phyloP scores from a whole-genome alignment of 306 rosid genomes.

The Cicer judaicum region DNA sequence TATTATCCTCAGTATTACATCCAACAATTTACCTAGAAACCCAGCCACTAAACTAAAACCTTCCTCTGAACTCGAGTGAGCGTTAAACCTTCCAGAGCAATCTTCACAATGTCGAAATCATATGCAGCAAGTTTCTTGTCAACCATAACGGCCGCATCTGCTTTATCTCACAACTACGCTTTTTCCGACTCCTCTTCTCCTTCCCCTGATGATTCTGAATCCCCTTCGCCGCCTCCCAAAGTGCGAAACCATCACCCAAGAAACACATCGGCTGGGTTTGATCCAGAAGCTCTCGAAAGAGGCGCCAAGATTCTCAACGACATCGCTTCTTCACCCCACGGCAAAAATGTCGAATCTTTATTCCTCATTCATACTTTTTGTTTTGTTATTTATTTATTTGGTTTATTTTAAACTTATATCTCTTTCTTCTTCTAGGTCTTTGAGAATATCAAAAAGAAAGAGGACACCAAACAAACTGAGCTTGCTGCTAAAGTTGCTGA shows the following conservation, averaged over 20 bases:
- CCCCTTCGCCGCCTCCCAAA: conserved; percentile 55
- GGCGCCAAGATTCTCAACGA: conserved; percentile 69
- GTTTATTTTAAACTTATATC: neutral
- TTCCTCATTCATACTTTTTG: neutral
- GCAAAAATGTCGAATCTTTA: conserved; percentile 66
- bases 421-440: conserved; percentile 55
- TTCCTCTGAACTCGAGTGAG: neutral
- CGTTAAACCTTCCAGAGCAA: neutral
- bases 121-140: conserved; percentile 61
- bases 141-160: conserved; percentile 66
- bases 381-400: neutral
- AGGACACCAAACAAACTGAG: conserved; percentile 79
- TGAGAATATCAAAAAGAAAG: conserved; percentile 70
- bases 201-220: conserved; percentile 39
- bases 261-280: conserved; percentile 86
- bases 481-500: conserved; percentile 73
- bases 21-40: neutral
- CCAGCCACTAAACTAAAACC: neutral
- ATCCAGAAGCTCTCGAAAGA: conserved; percentile 80
- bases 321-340: conserved; percentile 58
- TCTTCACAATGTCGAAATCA: conserved; percentile 55
- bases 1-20: too few relatives aligned
- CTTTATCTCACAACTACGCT: conserved; percentile 43
- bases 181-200: conserved; percentile 54
- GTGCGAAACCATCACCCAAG: conserved; percentile 83